Evolutionary conservation across 2,329 filamentous ascomycete genomes (phyloP).

Genomic region (Phaeosphaeriaceae sp.): DNA sequence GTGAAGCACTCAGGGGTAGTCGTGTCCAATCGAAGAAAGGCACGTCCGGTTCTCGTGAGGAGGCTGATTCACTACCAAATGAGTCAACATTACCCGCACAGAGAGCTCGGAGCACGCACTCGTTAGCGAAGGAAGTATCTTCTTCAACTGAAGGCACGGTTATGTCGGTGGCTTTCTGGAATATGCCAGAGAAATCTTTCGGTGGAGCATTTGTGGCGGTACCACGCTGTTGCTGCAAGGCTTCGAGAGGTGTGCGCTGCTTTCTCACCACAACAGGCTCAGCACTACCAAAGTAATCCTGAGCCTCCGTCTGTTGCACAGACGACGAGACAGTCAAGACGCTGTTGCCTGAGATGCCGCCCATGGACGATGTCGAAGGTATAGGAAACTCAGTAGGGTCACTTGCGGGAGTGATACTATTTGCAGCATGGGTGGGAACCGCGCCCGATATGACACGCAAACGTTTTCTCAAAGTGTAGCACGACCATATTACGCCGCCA

Average conservation of each 20-base stretch:
- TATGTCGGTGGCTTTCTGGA: conserved; percentile 19
- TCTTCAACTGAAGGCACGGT: conserved; percentile 30
- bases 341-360: conserved; percentile 15
- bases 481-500: conserved; percentile 73
- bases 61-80: conserved; percentile 41
- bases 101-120: conserved; percentile 51
- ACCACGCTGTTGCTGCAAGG: conserved; percentile 10
- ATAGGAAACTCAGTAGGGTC: conserved; percentile 38
- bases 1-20: conserved; percentile 66
- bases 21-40: conserved; percentile 83
- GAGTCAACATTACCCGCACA: conserved; percentile 50
- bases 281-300: conserved; percentile 54
- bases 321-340: conserved; percentile 19
- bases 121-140: conserved; percentile 43
- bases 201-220: conserved; percentile 1
- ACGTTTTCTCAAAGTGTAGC: conserved; percentile 71
- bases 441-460: conserved; percentile 71
- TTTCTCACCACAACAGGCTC: conserved; percentile 15
- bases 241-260: conserved; percentile 18
- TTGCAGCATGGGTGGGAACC: conserved; percentile 13
- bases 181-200: conserved; percentile 5
- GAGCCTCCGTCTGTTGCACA: conserved; percentile 31
- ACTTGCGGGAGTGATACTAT: conserved; percentile 43
- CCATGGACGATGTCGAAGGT: conserved; percentile 30
- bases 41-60: conserved; percentile 42